Percentiles rank a stretch among this genome's conserved stretches.
Conservation (phyloP, 163 green algal species). For the Chlamydomonas reinhardtii region DNA sequence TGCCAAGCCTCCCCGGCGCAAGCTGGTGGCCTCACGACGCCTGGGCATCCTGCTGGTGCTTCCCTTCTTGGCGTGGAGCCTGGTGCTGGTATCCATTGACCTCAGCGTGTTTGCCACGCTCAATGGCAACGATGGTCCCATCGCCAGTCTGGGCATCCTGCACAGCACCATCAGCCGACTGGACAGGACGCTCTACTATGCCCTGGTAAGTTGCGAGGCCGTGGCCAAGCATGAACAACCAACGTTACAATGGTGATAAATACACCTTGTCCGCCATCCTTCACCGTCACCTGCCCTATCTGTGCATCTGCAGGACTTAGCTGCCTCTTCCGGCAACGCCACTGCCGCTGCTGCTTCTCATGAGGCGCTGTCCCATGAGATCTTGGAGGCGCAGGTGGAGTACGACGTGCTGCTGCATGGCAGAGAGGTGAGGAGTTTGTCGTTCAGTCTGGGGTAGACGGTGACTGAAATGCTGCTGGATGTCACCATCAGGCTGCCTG, state of each 20-base stretch:
- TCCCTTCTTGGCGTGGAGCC: background rate
- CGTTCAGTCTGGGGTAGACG: too few relatives aligned
- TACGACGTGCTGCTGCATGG: too few relatives aligned
- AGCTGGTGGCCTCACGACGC: background rate
- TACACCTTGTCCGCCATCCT: too few relatives aligned
- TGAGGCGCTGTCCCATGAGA: too few relatives aligned
- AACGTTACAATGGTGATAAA: too few relatives aligned
- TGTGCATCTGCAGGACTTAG: too few relatives aligned
- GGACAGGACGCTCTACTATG: background rate
- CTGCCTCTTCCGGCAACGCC: too few relatives aligned
- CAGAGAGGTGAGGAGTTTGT: background rate
- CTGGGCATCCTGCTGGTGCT: background rate
- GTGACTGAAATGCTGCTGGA: too few relatives aligned
- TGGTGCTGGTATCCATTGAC: background rate
- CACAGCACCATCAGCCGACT: background rate
- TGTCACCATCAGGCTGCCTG: too few relatives aligned
- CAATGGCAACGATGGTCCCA: background rate
- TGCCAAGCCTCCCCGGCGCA: background rate
- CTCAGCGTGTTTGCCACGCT: background rate
- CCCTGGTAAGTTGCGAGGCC: background rate
- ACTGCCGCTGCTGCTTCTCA: too few relatives aligned
- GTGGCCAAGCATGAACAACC: too few relatives aligned
- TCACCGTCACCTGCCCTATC: background rate
- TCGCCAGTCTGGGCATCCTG: background rate
- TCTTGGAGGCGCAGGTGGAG: too few relatives aligned